Evolutionary conservation across 345 rosid genomes (phyloP).

Genomic region (Gossypium mustelinum): DNA sequence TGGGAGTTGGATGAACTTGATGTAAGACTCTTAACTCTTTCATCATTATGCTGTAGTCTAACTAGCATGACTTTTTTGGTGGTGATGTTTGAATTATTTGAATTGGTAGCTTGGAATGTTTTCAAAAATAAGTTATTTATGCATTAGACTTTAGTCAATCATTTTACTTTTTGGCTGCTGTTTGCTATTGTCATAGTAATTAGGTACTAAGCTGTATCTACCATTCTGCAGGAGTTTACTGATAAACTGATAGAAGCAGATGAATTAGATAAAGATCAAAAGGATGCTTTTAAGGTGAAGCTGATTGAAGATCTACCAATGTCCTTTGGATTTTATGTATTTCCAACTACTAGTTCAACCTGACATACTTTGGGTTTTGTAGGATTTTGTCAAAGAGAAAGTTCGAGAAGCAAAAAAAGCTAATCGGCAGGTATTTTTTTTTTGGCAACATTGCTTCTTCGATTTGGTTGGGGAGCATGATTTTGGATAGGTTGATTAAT

Average conservation of each 20-base stretch:
- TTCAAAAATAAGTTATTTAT: neutral
- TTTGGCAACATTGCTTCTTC: neutral
- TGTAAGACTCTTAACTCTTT: conserved; percentile 41
- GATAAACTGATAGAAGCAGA: conserved; percentile 60
- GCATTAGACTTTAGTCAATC: neutral
- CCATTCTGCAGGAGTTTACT: conserved; percentile 57
- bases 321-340: neutral
- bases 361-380: conserved; percentile 10
- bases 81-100: conserved; percentile 4
- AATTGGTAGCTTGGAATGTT: neutral
- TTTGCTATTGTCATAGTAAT: neutral
- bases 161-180: neutral
- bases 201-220: conserved; percentile 15
- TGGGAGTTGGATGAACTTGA: conserved; percentile 88
- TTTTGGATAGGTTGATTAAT: conserved; percentile 6
- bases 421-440: conserved; percentile 58
- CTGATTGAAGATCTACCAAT: conserved; percentile 9
- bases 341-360: neutral
- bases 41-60: neutral
- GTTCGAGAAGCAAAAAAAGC: conserved; percentile 87
- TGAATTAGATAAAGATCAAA: conserved; percentile 67
- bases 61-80: conserved; percentile 6
- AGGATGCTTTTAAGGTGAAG: conserved; percentile 75
- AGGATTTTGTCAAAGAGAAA: conserved; percentile 80
- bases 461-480: conserved; percentile 10